Evolutionary conservation across 345 rosid species (phyloP), one percentile per base, ranked within the genome.

Genomic region (Laguncularia racemosa): DNA sequence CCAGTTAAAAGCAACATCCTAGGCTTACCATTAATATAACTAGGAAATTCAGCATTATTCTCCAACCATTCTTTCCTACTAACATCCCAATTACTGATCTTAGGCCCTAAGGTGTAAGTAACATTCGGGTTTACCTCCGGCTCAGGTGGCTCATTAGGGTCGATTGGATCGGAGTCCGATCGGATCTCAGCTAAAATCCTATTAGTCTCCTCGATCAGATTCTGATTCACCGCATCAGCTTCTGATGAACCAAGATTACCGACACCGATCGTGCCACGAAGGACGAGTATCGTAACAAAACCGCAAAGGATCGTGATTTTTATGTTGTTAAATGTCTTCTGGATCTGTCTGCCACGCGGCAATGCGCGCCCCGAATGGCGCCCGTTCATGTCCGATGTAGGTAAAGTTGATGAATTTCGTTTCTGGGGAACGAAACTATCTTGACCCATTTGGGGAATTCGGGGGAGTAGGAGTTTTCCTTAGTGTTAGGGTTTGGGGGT

Each of bases 291-390:
- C 38, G 98, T 88, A 46, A 91, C 91, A 73, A 91, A 86, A 50
- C 98, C 92, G 54, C 98, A 91, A 38, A 88, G 95, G 63, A 91
- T 78, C 0, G 96, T 92, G 84, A 91, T 91, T 77, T 88, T 91
- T 52, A 86, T 74, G 81, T 82, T 89, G 72, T 83, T 86, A 79
- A 91, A 88, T 14, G 93, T 91, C 77, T 84, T 91, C 60, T 84
- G 76, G 76, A 84, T 86, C 95, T 84, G 89, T 71, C 86, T 77
- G 14, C 96, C 95, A 16, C 96, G 90, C 2, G 88, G 73, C 57
- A 81, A 59, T 3, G 51, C 47, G 23, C 69, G 58, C 6, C 59
- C 62, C 0, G 67, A 53, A 5, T 73, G 68, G 52, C 76, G 74
- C 6, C 80, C 82, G 66, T 73, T 81, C 10, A 80, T 78, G 60